Evolutionary conservation across 2,329 filamentous ascomycete genomes (phyloP).

Genomic region (Sordariomycetes sp.): DNA sequence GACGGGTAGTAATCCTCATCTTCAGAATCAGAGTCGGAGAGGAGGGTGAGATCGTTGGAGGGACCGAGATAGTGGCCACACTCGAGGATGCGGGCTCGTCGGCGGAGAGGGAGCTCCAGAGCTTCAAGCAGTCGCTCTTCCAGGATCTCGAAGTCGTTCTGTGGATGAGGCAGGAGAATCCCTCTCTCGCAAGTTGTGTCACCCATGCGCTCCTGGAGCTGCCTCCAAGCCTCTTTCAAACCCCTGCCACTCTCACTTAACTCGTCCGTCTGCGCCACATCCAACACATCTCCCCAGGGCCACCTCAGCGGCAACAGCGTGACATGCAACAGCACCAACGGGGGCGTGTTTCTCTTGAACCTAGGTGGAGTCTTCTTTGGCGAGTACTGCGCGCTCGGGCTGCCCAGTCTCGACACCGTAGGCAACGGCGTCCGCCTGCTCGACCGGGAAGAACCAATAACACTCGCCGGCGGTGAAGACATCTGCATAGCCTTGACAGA

Average conservation of each 20-base stretch:
- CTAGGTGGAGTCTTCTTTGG: conserved; percentile 50
- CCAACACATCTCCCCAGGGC: conserved; percentile 50
- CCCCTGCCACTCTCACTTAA: conserved; percentile 36
- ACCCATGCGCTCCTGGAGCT: conserved; percentile 60
- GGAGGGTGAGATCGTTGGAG: conserved; percentile 35
- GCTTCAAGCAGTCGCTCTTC: conserved; percentile 71
- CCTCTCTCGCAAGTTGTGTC: conserved; percentile 68
- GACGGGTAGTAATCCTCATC: conserved; percentile 13
- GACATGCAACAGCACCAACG: conserved; percentile 69
- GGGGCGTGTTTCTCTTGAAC: conserved; percentile 48
- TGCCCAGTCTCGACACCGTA: conserved; percentile 48
- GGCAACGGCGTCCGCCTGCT: conserved; percentile 33
- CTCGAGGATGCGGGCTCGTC: conserved; percentile 60
- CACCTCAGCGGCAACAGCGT: conserved; percentile 64
- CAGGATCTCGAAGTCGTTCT: conserved; percentile 70
- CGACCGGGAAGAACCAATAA: conserved; percentile 46
- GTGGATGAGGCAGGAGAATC: conserved; percentile 67
- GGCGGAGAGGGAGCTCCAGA: conserved; percentile 56
- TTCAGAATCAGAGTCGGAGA: conserved; percentile 29
- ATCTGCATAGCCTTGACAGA: conserved; percentile 64
- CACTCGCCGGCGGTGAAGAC: conserved; percentile 53
- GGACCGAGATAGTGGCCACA: conserved; percentile 69
- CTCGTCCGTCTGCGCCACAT: conserved; percentile 27
- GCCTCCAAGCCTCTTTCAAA: conserved; percentile 54
- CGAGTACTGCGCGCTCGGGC: conserved; percentile 43